Conservation (phyloP, 257 asterid species). For the Ballota nigra region DNA sequence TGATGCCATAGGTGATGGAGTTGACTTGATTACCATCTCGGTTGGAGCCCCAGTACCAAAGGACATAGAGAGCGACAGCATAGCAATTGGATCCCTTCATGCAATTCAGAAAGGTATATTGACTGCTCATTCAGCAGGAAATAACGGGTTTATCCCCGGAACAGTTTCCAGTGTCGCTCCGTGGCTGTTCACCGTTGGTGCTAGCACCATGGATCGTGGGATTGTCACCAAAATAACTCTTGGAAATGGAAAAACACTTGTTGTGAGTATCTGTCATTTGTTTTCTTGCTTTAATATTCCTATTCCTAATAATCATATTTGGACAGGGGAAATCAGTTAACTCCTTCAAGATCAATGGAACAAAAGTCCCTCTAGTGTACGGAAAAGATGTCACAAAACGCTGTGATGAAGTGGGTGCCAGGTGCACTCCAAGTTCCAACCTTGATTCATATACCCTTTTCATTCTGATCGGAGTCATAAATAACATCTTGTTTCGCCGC, state of each 20-base stretch:
- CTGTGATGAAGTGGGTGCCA: conserved; percentile 16
- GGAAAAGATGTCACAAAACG: conserved; percentile 24
- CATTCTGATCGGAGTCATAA: neutral
- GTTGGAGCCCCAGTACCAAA: conserved; percentile 1
- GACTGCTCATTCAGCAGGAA: conserved; percentile 42
- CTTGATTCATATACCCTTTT: neutral
- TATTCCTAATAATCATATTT: neutral
- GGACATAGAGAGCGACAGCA: neutral
- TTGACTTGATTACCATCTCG: conserved; percentile 35
- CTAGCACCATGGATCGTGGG: conserved; percentile 36
- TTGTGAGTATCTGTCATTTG: too few species aligned
- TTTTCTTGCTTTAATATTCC: too few species aligned
- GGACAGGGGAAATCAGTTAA: conserved; percentile 35
- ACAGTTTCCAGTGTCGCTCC: conserved; percentile 31
- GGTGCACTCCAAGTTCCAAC: conserved; percentile 7
- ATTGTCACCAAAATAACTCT: conserved; percentile 32
- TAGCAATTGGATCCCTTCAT: conserved; percentile 41
- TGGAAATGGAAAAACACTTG: conserved; percentile 25
- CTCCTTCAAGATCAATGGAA: conserved; percentile 34
- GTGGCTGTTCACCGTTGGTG: conserved; percentile 44
- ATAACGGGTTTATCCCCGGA: neutral
- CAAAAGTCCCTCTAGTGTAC: conserved; percentile 22
- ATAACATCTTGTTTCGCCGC: neutral
- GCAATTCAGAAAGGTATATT: conserved; percentile 32
- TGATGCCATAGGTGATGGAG: conserved; percentile 39